These are phyloP conservation scores for Arthroderma uncinatum DNA, from an alignment of 2,329 filamentous ascomycete species.

Conservation along the genomic window DNA sequence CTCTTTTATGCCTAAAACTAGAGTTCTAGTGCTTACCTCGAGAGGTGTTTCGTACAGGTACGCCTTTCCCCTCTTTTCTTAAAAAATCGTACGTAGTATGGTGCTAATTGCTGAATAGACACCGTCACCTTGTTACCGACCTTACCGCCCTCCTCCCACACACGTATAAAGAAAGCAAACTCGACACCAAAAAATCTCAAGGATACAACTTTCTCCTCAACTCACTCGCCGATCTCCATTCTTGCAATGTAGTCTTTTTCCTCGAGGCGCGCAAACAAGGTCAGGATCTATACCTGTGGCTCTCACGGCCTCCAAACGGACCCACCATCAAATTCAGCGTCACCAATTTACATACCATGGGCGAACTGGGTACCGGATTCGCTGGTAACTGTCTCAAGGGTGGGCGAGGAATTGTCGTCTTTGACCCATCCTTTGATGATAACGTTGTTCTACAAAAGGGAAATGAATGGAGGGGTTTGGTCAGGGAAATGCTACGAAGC, in stretches of 20 bases:
- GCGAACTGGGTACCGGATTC: constrained; percentile 71
- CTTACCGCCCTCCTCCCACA: constrained; percentile 82
- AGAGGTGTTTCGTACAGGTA: constrained; percentile 83
- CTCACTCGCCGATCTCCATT: constrained; percentile 66
- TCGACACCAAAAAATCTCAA: constrained; percentile 69
- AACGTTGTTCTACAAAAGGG: constrained; percentile 58
- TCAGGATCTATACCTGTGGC: constrained; percentile 88
- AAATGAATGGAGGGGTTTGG: constrained; percentile 34
- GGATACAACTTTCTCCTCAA: constrained; percentile 63
- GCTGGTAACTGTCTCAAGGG: constrained; percentile 95
- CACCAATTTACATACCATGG: constrained; percentile 76
- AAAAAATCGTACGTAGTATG: neutral
- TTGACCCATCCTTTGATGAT: constrained; percentile 75
- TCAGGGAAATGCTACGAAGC: constrained; percentile 83
- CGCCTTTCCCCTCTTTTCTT: constrained; percentile 15
- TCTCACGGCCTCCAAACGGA: constrained; percentile 79
- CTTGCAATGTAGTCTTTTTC: constrained; percentile 89
- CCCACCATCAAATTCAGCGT: constrained; percentile 51
- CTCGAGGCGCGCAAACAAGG: constrained; percentile 83
- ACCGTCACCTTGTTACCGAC: constrained; percentile 86
- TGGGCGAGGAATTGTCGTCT: constrained; percentile 78
- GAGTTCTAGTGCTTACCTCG: constrained; percentile 83
- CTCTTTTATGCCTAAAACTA: constrained; percentile 33
- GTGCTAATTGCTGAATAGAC: constrained; percentile 43
- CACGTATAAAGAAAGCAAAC: constrained; percentile 86